phyloP scores from a whole-genome alignment of 2,329 filamentous ascomycete genomes.

The Colletotrichum trifolii region DNA sequence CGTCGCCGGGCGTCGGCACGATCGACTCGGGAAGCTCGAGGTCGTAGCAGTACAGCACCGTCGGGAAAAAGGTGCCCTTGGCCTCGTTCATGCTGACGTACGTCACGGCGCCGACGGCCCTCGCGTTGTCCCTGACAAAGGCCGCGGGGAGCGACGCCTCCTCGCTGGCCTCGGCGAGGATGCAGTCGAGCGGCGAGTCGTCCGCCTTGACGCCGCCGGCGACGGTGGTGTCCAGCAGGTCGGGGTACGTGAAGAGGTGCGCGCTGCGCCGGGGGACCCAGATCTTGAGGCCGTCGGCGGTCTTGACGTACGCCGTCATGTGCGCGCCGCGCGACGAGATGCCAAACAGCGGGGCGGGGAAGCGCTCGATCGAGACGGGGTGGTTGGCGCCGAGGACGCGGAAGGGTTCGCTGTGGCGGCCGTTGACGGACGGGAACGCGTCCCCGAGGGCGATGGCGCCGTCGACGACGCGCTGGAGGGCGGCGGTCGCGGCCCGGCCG shows the following conservation, averaged over 20 bases:
- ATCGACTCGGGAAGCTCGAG: slow-evolving; percentile 70
- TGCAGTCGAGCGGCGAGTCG: slow-evolving; percentile 73
- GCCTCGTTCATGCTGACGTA: slow-evolving; percentile 35
- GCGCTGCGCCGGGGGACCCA: slow-evolving; percentile 78
- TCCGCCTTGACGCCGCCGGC: slow-evolving; percentile 79
- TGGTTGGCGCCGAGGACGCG: slow-evolving; percentile 51
- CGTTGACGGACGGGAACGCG: slow-evolving; percentile 52
- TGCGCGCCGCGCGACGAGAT: slow-evolving; percentile 74
- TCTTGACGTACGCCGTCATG: slow-evolving; percentile 70
- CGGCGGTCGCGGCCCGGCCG: slow-evolving; percentile 47
- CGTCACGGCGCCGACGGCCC: slow-evolving; percentile 48
- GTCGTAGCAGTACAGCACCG: slow-evolving; percentile 78
- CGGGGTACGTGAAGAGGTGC: slow-evolving; percentile 77
- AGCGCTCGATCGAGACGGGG: slow-evolving; percentile 66
- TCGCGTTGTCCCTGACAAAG: slow-evolving; percentile 42
- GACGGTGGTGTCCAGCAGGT: slow-evolving; percentile 83
- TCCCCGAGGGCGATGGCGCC: slow-evolving; percentile 45
- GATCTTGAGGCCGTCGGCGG: slow-evolving; percentile 62
- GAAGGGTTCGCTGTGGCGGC: slow-evolving; percentile 56
- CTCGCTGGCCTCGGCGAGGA: slow-evolving; percentile 78
- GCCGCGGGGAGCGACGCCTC: slow-evolving; percentile 65
- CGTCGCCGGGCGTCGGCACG: slow-evolving; percentile 75
- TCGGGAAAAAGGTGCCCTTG: slow-evolving; percentile 41
- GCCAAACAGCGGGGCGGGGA: slow-evolving; percentile 72
- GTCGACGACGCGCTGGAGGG: slow-evolving; percentile 54